Evolutionary conservation across 495 filamentous ascomycete genomes (phyloP), one percentile per base, ranked within the genome.

Genomic region (Arthonia radiata): DNA sequence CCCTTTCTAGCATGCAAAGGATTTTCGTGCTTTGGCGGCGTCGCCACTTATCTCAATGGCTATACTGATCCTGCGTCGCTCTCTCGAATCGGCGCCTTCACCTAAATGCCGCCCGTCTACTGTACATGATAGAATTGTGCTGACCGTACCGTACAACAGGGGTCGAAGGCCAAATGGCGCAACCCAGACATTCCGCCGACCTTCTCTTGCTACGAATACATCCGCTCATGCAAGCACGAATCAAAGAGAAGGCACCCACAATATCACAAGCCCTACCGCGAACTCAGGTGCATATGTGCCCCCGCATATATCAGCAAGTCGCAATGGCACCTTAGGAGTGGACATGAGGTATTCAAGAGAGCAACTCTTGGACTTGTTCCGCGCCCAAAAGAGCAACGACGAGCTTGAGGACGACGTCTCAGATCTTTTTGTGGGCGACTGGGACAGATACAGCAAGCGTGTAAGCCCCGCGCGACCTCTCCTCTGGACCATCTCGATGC

Each of bases 101-200:
- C 10, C 11, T 18, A 25, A 10, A 15, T 29, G 26, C 26, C 23
- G 25, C 17, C 17, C 10, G 9, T 13, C 2, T 15, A 11, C 17
- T 4, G 4, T 3, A 5, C 15, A 30, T 21, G 6, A 13, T 27
- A 10, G n/a, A 12, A 10, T 27, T 17, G 9, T 17, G n/a, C 13
- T 29, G 5, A 8, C 27, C 8, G 7, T 17, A 15, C 7, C 16
- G 11, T 31, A 31, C 10, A 21, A 9, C 28, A 72, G 68, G 66
- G 49, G 65, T 42, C 67, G 67, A 42, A 64, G 67, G 46, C 59
- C 70, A 28, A 86, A 86, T 44, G 78, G 77, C 46, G 61, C 64
- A 31, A 82, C 77, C 23, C 64, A 81, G 31, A 89, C 80, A 32
- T 80, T 90, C 47, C 77, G 81, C 31, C 71, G 81, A 33, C 56